These are phyloP conservation scores for Botrytis byssoidea DNA, from an alignment of 2,329 filamentous ascomycete species.

Conservation along the genomic window DNA sequence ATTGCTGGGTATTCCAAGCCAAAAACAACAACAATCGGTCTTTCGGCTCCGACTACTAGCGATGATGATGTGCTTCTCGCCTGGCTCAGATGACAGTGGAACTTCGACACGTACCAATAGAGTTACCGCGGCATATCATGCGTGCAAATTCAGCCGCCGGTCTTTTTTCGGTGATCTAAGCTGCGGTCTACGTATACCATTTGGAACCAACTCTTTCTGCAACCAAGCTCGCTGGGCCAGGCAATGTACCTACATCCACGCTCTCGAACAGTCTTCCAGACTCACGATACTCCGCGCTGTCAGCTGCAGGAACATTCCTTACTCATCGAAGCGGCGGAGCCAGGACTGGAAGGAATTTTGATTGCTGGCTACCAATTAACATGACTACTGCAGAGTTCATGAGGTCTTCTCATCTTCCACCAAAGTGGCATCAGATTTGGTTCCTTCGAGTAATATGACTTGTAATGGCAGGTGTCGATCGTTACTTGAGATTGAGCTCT, in stretches of 20 bases:
- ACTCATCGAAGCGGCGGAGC: neutral
- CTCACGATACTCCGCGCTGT: rapidly evolving
- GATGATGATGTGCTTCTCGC: neutral
- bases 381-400: neutral
- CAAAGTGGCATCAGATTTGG: neutral
- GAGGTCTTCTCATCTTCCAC: neutral
- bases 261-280: neutral
- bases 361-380: neutral
- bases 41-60: neutral
- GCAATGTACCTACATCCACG: neutral
- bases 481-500: neutral
- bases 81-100: neutral
- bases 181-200: neutral
- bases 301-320: neutral
- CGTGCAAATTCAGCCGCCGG: neutral
- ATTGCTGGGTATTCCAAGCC: neutral
- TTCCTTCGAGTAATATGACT: neutral
- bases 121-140: neutral
- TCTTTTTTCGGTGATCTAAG: neutral
- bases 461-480: neutral
- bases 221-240: neutral
- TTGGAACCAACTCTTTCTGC: neutral
- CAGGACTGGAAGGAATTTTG: neutral
- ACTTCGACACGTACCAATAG: neutral
- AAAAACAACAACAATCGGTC: neutral